Base-by-base conservation (phyloP, 2,329 filamentous ascomycete genomes). In the Monilinia fructigena region DNA sequence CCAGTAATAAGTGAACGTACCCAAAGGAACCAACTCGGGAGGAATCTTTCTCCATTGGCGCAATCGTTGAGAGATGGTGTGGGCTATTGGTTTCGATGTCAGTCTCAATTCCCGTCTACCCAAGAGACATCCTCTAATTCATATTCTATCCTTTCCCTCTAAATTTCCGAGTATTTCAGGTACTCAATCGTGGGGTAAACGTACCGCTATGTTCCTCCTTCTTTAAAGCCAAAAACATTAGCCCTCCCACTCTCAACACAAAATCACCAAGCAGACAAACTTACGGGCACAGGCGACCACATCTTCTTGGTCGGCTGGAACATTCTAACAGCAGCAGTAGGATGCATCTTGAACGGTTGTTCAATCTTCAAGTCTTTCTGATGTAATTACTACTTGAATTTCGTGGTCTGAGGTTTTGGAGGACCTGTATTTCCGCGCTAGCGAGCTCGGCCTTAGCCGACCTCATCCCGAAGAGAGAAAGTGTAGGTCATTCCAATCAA, bases 11-110 rank as follows among this genome's bases (percentile, higher is more conserved):
- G 18, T 56, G 28, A 61, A 53, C 87, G 79, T 89, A 96, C 93
- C 93, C 75, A 99, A 89, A 77, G 95, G 95, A 74, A 93, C 87
- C 86, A 99, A 85, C 85, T 99, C 95, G 74, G 92, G 88, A 74
- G 95, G 95, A 77, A 98, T 90, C 82, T 89, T 88, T 86, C 90
- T 93, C 77, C 97, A 85, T 78, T 88, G 89, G 79, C 93, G 91
- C 76, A 99, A 85, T 79, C 94, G 92, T 84, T 98, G 95, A 73
- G 94, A 97, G 80, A 98, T 88, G 76, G 94, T 97, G 83, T 98
- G 95, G 78, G 92, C 95, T 99, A 74, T 72, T 70, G 66, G 69
- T 14, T 59, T 60, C 23, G 23, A 55, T 45, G 65, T 75, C 67
- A 75, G 74, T 67, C 55, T 56, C 50, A 55, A n/a, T n/a, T 55